A percentile compares a stretch with the other conserved stretches of the same genome.
Evolutionary conservation across 1,284 basidiomycete species (phyloP).

Genomic region (Coriolopsis trogii): DNA sequence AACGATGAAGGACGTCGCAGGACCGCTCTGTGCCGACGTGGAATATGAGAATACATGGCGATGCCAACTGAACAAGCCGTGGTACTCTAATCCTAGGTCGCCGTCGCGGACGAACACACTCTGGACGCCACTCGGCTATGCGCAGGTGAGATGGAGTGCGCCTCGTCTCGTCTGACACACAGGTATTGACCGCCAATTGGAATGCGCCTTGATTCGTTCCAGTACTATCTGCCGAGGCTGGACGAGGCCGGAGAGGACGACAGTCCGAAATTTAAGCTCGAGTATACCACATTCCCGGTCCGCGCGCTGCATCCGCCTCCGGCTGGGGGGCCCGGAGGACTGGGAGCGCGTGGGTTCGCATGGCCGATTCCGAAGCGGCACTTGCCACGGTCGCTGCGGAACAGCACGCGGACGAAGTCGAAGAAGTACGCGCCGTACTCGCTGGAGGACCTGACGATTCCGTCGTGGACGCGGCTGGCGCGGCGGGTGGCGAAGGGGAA

Average conservation of each 20-base stretch:
- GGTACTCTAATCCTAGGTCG: constrained; percentile 64
- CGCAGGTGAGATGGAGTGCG: constrained; percentile 57
- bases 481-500: constrained; percentile 61
- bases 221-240: constrained; percentile 81
- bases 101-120: constrained; percentile 73
- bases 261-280: constrained; percentile 72
- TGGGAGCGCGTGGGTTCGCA: constrained; percentile 30
- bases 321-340: constrained; percentile 29
- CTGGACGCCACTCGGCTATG: constrained; percentile 80
- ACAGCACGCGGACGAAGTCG: constrained; percentile 44
- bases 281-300: constrained; percentile 73
- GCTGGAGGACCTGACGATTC: constrained; percentile 77
- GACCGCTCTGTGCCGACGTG: constrained; percentile 48
- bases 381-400: constrained; percentile 60
- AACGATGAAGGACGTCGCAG: constrained; percentile 43
- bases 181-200: too few relatives aligned
- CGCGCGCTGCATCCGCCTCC: constrained; percentile 40
- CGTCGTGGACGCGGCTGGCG: constrained; percentile 76
- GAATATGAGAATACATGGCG: constrained; percentile 59
- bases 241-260: constrained; percentile 54
- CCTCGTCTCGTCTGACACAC: constrained; percentile 5
- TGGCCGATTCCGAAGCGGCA: constrained; percentile 68
- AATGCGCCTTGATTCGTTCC: constrained; percentile 22
- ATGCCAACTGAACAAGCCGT: constrained; percentile 58
- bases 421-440: constrained; percentile 72